Evolutionary conservation across 2,329 filamentous ascomycete species (phyloP).

Genomic region (Ilyonectria destructans): DNA sequence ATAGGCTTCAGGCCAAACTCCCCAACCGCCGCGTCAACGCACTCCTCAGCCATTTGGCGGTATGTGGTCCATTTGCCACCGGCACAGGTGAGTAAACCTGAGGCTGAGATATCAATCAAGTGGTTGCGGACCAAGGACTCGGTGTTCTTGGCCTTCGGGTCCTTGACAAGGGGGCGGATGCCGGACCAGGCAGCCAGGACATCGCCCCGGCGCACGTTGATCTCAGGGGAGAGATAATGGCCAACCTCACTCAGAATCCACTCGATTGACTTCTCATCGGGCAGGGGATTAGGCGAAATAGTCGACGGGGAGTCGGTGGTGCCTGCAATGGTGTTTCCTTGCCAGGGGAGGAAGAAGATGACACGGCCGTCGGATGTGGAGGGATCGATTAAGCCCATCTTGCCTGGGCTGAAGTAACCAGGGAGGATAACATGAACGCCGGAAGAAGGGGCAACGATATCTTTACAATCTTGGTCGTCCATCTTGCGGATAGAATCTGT

Average conservation of each 20-base stretch:
- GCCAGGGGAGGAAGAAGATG: conserved; percentile 95
- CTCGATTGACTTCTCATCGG: conserved; percentile 87
- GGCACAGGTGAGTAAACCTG: conserved; percentile 87
- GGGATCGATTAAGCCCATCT: conserved; percentile 92
- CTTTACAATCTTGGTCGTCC: conserved; percentile 80
- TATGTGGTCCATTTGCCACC: conserved; percentile 96
- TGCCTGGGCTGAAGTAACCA: conserved; percentile 87
- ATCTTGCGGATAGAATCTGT: conserved; percentile 89
- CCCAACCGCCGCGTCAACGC: conserved; percentile 84
- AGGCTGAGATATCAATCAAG: conserved; percentile 83
- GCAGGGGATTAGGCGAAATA: conserved; percentile 82
- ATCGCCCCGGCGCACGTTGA: conserved; percentile 87
- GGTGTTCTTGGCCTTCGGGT: conserved; percentile 88
- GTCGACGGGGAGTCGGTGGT: conserved; percentile 86
- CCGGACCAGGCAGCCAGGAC: conserved; percentile 94
- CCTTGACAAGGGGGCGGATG: conserved; percentile 88
- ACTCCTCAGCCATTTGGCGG: conserved; percentile 93
- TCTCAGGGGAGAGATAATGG: conserved; percentile 86
- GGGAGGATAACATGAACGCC: conserved; percentile 91
- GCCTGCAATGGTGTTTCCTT: conserved; percentile 92
- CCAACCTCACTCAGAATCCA: conserved; percentile 91
- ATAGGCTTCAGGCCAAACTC: conserved; percentile 76
- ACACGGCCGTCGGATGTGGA: conserved; percentile 90
- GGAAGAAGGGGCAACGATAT: conserved; percentile 89
- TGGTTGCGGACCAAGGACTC: conserved; percentile 92